Percentiles rank a stretch among this genome's conserved stretches.
Evolutionary conservation across 768 basidiomycete genomes (phyloP).

Genomic region (Phlebiopsis gigantea): DNA sequence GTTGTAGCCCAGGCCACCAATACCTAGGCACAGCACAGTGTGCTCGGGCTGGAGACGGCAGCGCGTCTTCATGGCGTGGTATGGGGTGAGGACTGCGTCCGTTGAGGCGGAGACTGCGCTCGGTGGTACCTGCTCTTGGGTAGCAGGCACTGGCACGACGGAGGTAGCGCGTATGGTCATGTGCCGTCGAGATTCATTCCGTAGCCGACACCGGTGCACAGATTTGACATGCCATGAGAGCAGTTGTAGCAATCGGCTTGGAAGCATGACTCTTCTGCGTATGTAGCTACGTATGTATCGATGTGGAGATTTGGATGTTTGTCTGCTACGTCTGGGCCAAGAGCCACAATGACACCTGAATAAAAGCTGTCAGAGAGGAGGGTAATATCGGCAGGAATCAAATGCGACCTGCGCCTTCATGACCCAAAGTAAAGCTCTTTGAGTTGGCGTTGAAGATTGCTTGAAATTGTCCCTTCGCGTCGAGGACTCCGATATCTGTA

Average conservation of each 20-base stretch:
- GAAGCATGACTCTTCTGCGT: slow-evolving; percentile 14
- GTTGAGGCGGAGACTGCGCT: slow-evolving; percentile 15
- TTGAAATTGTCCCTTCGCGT: not conserved
- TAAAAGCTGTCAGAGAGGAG: too few relatives aligned
- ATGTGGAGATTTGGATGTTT: slow-evolving; percentile 3
- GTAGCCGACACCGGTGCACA: slow-evolving; percentile 7
- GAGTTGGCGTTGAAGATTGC: too few relatives aligned
- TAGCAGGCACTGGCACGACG: slow-evolving; percentile 16
- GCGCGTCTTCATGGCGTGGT: slow-evolving; percentile 15
- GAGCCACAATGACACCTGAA: slow-evolving; percentile 9
- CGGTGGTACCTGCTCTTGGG: slow-evolving; percentile 9
- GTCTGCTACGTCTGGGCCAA: slow-evolving; percentile 11
- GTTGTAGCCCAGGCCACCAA: slow-evolving; percentile 28
- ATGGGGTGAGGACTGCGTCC: slow-evolving; percentile 21
- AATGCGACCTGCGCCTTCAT: slow-evolving; percentile 17
- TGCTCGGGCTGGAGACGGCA: slow-evolving; percentile 11
- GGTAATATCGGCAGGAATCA: not conserved
- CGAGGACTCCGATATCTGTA: slow-evolving; percentile 13
- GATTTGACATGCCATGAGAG: slow-evolving; percentile 10
- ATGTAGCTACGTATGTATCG: slow-evolving; percentile 19
- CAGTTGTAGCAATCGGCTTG: slow-evolving; percentile 11
- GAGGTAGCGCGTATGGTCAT: slow-evolving; percentile 5
- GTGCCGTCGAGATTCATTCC: slow-evolving; percentile 16
- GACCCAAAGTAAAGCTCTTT: slow-evolving; percentile 12
- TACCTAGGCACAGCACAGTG: slow-evolving; percentile 32